Evolutionary conservation across 2,329 filamentous ascomycete genomes (phyloP).

Genomic region (Pyricularia pennisetigena): DNA sequence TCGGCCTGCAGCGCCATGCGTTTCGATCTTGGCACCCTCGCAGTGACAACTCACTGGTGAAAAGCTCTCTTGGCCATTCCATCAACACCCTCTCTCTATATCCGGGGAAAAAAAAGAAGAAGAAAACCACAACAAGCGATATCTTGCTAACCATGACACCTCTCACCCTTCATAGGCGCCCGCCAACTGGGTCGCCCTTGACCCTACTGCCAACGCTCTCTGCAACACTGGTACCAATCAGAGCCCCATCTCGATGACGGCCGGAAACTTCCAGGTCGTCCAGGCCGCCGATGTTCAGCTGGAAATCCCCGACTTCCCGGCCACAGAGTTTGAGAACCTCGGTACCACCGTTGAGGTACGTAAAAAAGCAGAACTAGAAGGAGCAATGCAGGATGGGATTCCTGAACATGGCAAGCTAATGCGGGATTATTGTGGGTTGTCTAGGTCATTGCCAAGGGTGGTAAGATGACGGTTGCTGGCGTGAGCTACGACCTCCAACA

Average conservation of each 20-base stretch:
- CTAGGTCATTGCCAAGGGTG: constrained; percentile 32
- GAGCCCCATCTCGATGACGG: constrained; percentile 46
- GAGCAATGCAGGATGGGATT: background rate
- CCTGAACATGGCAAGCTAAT: background rate
- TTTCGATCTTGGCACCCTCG: background rate
- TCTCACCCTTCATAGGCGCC: constrained; percentile 14
- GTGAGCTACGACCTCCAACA: constrained; percentile 28
- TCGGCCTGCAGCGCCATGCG: background rate
- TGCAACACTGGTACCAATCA: constrained; percentile 43
- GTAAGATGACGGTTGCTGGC: constrained; percentile 22
- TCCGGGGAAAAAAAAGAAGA: no score
- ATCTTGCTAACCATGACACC: background rate
- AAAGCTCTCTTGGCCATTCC: background rate
- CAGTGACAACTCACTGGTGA: background rate
- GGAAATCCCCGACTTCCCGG: constrained; percentile 29
- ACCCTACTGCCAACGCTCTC: constrained; percentile 28
- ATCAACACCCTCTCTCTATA: background rate
- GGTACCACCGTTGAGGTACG: constrained; percentile 41
- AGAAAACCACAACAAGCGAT: background rate
- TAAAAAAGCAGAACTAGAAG: background rate
- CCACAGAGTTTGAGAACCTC: constrained; percentile 44
- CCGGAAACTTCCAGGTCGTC: constrained; percentile 22
- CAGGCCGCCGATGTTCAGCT: constrained; percentile 21
- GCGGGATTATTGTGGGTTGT: background rate
- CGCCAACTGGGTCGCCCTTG: constrained; percentile 22